Conservation (phyloP, 129 eudicot genomes). For the Apium graveolens region DNA sequence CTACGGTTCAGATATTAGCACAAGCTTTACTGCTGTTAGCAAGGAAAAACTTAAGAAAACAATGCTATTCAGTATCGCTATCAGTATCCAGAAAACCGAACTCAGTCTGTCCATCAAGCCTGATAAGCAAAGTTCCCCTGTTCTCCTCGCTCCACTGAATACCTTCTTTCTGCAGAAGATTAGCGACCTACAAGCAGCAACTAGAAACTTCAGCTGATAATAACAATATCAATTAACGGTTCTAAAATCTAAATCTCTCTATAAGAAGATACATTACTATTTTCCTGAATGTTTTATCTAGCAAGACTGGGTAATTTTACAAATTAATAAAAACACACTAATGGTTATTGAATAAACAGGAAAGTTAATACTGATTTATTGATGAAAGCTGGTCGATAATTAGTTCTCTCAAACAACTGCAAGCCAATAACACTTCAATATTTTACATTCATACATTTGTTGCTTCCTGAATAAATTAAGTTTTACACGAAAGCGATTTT, state of each 20-base stretch:
- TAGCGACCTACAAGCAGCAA: conserved; percentile 48
- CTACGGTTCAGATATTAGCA: conserved; percentile 9
- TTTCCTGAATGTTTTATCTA: too few species aligned
- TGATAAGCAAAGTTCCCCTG: conserved; percentile 71
- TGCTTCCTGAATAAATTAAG: neutral
- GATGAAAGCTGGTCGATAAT: neutral
- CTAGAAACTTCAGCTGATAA: conserved; percentile 8
- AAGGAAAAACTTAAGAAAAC: neutral
- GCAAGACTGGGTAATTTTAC: neutral
- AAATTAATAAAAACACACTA: neutral
- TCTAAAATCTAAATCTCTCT: neutral
- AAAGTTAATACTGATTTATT: neutral
- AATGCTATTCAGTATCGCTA: conserved; percentile 53
- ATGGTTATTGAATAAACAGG: neutral
- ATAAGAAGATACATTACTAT: neutral
- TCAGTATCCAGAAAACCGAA: conserved; percentile 80
- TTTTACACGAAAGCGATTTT: neutral
- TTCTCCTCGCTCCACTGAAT: conserved; percentile 82
- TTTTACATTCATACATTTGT: neutral
- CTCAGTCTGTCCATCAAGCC: conserved; percentile 66
- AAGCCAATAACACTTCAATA: too few species aligned
- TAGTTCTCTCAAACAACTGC: neutral
- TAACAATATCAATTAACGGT: neutral
- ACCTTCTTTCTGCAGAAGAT: conserved; percentile 59
- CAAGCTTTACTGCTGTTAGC: conserved; percentile 15